Conservation (phyloP, 2,329 filamentous ascomycete species). For the Talaromyces sp. region DNA sequence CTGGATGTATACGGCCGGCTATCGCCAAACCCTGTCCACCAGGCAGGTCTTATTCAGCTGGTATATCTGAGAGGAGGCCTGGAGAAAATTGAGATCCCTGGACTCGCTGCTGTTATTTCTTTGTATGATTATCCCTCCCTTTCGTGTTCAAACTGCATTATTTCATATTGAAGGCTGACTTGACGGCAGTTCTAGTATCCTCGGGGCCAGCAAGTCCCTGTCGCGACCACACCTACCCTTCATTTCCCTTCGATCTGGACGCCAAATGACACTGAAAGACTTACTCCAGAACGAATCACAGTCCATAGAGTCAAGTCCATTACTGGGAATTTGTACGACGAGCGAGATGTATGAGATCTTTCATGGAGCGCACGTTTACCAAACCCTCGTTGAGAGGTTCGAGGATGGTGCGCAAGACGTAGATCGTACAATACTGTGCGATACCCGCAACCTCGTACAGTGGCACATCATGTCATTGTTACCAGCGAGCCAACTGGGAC, state of each 20-base stretch:
- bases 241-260: not conserved
- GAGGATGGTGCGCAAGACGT: constrained; percentile 14
- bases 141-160: too few species aligned
- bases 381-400: constrained; percentile 20
- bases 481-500: constrained; percentile 17
- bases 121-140: constrained; percentile 20
- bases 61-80: constrained; percentile 27
- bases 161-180: too few species aligned
- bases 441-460: constrained; percentile 30
- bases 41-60: constrained; percentile 15
- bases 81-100: constrained; percentile 27
- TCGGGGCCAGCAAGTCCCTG: constrained; percentile 1
- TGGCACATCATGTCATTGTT: constrained; percentile 25
- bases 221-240: constrained; percentile 7
- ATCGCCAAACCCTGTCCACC: constrained; percentile 18
- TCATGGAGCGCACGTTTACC: constrained; percentile 22
- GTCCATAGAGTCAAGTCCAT: not conserved
- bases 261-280: not conserved
- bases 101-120: constrained; percentile 29
- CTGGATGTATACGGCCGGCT: constrained; percentile 21
- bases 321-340: not conserved
- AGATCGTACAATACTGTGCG: constrained; percentile 15
- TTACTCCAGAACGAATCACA: not conserved
- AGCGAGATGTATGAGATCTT: constrained; percentile 20
- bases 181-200: not conserved